These are phyloP conservation scores for Musa beccarii DNA, from an alignment of 176 grass and related monocot species.

Conservation along the genomic window DNA sequence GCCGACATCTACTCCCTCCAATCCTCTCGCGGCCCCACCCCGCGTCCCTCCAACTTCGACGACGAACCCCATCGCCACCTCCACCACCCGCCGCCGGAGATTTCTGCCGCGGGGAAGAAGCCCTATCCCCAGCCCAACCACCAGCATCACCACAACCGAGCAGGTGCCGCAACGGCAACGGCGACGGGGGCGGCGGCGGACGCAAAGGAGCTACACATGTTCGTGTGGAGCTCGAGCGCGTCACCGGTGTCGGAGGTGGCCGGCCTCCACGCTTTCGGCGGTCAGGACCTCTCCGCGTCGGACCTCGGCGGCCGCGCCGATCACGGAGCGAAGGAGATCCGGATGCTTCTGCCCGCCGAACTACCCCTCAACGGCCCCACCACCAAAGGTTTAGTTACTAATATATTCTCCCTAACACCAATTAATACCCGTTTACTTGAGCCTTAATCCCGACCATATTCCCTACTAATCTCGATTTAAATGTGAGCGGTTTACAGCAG, in stretches of 20 bases:
- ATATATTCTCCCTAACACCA: not conserved
- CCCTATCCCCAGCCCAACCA: not conserved
- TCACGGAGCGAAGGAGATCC: constrained; percentile 77
- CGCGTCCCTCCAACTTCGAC: constrained; percentile 77
- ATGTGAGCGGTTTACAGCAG: constrained; percentile 10
- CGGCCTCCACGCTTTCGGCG: constrained; percentile 47
- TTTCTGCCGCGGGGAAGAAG: not conserved
- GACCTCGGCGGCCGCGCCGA: constrained; percentile 12
- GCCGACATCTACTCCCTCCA: constrained; percentile 55
- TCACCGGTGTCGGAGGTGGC: constrained; percentile 84
- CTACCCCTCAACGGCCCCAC: constrained; percentile 38
- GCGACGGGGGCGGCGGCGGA: constrained; percentile 48
- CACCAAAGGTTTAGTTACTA: constrained; percentile 48
- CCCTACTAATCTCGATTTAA: not conserved
- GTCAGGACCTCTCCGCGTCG: constrained; percentile 10
- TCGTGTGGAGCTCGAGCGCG: constrained; percentile 80
- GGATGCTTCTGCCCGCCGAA: constrained; percentile 70
- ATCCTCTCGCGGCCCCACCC: constrained; percentile 64
- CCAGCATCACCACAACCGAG: constrained; percentile 9
- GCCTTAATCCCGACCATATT: not conserved
- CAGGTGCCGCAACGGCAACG: constrained; percentile 25
- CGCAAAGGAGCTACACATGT: constrained; percentile 96
- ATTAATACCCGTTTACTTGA: not conserved
- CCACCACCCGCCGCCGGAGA: not conserved
- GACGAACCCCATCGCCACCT: constrained; percentile 21